phyloP scores from a whole-genome alignment of 495 filamentous ascomycete species.

The Pyrenula massariospora region DNA sequence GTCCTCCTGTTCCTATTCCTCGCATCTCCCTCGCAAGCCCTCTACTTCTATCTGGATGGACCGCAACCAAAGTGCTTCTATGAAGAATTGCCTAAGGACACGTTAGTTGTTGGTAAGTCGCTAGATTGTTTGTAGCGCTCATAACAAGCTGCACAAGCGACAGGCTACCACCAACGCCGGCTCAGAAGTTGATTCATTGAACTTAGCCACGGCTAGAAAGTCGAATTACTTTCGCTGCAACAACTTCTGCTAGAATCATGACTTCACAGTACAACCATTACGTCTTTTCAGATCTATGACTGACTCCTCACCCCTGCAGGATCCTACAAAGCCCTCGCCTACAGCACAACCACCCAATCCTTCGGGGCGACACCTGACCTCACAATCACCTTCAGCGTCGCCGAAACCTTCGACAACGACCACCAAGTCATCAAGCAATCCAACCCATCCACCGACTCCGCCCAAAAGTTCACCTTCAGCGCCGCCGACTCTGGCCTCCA shows the following conservation, averaged over 20 bases:
- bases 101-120: slow-evolving; percentile 71
- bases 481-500: slow-evolving; percentile 90
- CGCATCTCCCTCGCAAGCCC: slow-evolving; percentile 54
- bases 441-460: slow-evolving; percentile 49
- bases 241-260: too few species aligned
- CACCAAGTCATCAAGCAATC: slow-evolving; percentile 87
- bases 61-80: slow-evolving; percentile 70
- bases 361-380: slow-evolving; percentile 63
- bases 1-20: slow-evolving; percentile 25
- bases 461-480: slow-evolving; percentile 77
- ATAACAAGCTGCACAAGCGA: too few species aligned
- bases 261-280: too few species aligned
- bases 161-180: too few species aligned
- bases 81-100: slow-evolving; percentile 97
- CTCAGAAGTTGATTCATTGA: too few species aligned
- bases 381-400: slow-evolving; percentile 80
- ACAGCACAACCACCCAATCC: slow-evolving; percentile 45
- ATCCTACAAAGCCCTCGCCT: slow-evolving; percentile 75
- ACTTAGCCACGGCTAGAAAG: too few species aligned
- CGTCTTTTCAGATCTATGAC: too few species aligned
- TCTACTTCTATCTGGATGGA: slow-evolving; percentile 95
- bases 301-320: slow-evolving; percentile 43
- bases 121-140: neutral
- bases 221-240: too few species aligned
- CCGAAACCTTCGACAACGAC: slow-evolving; percentile 96